Conservation (phyloP, 2,329 filamentous ascomycete genomes). For the Epichloe glyceriae region DNA sequence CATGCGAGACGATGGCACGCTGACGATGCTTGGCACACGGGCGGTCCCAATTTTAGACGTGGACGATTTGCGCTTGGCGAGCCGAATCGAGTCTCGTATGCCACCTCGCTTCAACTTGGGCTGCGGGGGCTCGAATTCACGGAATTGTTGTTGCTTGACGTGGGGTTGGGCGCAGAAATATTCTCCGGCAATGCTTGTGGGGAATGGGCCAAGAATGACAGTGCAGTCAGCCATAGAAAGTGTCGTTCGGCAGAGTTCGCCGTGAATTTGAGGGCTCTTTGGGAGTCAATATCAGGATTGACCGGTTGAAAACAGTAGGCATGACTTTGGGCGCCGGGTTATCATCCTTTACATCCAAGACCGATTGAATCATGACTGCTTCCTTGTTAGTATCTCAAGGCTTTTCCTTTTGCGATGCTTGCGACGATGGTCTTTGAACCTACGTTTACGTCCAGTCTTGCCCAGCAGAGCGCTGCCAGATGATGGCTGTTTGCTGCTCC, state of each 20-base stretch:
- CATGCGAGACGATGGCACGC: conserved; percentile 22
- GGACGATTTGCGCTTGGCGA: conserved; percentile 59
- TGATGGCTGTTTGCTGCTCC: conserved; percentile 94
- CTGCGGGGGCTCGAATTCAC: conserved; percentile 37
- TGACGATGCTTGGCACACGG: conserved; percentile 31
- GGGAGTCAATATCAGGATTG: conserved; percentile 86
- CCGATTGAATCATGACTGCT: conserved; percentile 83
- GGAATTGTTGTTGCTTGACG: conserved; percentile 25
- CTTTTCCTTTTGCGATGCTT: neutral
- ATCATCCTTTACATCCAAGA: conserved; percentile 92
- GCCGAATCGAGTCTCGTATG: conserved; percentile 78
- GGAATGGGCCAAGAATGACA: conserved; percentile 90
- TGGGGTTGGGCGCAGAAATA: conserved; percentile 32
- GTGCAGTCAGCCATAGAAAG: conserved; percentile 85
- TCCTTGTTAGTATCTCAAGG: conserved; percentile 16
- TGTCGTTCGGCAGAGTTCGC: conserved; percentile 72
- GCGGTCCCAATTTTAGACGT: conserved; percentile 41
- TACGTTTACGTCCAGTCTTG: conserved; percentile 88
- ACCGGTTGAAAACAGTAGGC: conserved; percentile 66
- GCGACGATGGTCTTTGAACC: conserved; percentile 27
- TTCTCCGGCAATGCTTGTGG: conserved; percentile 69
- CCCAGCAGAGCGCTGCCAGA: conserved; percentile 80
- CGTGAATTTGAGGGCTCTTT: conserved; percentile 91
- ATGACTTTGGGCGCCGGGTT: conserved; percentile 66
- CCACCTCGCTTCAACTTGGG: conserved; percentile 36